A percentile compares a stretch with the other conserved stretches of the same genome.
Evolutionary conservation across 2,329 filamentous ascomycete genomes (phyloP).

Genomic region (Ceratocystis huliohia): DNA sequence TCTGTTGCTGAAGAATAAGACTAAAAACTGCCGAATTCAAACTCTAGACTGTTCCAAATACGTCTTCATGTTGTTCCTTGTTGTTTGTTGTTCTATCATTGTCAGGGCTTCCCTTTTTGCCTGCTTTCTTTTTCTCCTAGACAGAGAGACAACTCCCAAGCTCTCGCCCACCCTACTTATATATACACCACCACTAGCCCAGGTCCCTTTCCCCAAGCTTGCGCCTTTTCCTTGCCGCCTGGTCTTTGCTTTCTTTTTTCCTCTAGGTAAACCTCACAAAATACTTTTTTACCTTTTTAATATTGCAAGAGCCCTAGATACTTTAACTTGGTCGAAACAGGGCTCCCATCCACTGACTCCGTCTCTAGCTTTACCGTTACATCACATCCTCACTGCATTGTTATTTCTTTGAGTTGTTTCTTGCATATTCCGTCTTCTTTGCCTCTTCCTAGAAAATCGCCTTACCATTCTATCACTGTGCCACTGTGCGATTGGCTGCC

Average conservation of each 20-base stretch:
- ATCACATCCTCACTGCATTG: slow-evolving; percentile 1
- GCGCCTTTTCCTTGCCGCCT: neutral
- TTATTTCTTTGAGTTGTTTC: slow-evolving; percentile 3
- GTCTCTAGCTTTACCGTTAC: neutral
- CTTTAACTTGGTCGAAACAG: neutral
- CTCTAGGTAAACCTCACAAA: neutral
- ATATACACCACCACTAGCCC: neutral
- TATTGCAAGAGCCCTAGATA: neutral
- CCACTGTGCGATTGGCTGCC: neutral
- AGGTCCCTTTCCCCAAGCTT: neutral
- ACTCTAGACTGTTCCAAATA: slow-evolving; percentile 3
- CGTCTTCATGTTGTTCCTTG: slow-evolving; percentile 1
- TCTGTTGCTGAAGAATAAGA: slow-evolving; percentile 1
- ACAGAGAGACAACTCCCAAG: neutral
- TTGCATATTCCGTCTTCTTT: slow-evolving; percentile 8
- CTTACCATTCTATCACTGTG: neutral
- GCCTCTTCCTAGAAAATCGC: neutral
- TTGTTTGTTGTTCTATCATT: neutral
- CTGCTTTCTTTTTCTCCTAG: neutral
- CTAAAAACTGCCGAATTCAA: slow-evolving; percentile 7
- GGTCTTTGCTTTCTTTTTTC: neutral
- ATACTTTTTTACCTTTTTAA: neutral
- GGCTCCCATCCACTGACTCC: neutral
- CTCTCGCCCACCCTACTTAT: neutral
- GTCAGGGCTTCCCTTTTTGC: neutral